Percentiles rank a stretch among this genome's conserved stretches.
phyloP scores from a whole-genome alignment of 1,284 basidiomycete species.

The Rhodotorula sp. region DNA sequence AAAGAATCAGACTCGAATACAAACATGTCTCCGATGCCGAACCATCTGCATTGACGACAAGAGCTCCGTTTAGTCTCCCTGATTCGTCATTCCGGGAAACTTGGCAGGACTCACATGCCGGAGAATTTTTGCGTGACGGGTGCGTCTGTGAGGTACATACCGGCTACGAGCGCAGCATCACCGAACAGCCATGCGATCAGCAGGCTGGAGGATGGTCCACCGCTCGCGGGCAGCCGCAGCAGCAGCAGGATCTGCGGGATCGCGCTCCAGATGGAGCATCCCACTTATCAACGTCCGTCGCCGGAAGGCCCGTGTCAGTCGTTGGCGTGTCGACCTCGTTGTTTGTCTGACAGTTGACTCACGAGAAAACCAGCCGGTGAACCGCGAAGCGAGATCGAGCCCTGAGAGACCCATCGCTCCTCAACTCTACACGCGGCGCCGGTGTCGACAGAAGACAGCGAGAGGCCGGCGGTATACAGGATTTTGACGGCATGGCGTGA shows the following conservation, averaged over 20 bases:
- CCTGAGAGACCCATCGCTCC: not conserved
- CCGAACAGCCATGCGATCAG: conserved; percentile 14
- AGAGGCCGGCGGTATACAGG: not conserved
- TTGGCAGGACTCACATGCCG: not conserved
- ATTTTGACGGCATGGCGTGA: too few species aligned
- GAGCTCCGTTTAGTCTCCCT: not conserved
- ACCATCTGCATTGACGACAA: not conserved
- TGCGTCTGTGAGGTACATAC: conserved; percentile 5
- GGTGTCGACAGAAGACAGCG: not conserved
- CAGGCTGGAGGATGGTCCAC: not conserved
- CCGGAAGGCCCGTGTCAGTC: not conserved
- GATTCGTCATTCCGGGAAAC: not conserved
- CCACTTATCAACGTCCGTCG: not conserved
- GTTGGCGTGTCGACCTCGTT: not conserved
- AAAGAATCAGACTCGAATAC: not conserved
- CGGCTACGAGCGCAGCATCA: conserved; percentile 4
- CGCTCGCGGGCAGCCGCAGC: not conserved
- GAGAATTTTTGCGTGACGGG: conserved; percentile 2
- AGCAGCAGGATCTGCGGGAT: conserved; percentile 18
- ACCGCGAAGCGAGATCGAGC: conserved; percentile 7
- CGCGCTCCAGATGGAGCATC: conserved; percentile 20
- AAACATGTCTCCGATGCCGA: conserved; percentile 5
- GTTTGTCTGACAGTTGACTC: not conserved
- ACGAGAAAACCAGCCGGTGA: conserved; percentile 13
- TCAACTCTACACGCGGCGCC: not conserved